Evolutionary conservation across 2,329 filamentous ascomycete species (phyloP).

Genomic region (Colletotrichum caudatum): DNA sequence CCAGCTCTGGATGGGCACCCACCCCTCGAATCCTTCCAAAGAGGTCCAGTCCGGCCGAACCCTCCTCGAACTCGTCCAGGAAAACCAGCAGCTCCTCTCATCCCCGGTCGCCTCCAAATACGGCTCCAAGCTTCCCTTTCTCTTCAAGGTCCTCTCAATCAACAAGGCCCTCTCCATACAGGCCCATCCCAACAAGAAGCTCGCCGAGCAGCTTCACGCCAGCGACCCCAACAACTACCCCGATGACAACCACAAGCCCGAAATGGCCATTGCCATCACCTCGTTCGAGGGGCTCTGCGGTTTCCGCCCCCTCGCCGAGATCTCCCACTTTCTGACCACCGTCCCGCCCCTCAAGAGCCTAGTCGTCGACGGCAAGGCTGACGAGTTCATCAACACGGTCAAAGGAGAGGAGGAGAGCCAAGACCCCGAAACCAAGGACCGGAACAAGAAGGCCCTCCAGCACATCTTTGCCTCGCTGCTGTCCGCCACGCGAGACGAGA

Average conservation of each 20-base stretch:
- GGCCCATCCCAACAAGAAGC: conserved; percentile 94
- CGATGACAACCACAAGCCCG: conserved; percentile 99
- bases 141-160: conserved; percentile 98
- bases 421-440: conserved; percentile 75
- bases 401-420: conserved; percentile 57
- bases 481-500: conserved; percentile 72
- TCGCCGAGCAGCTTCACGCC: conserved; percentile 86
- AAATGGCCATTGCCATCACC: conserved; percentile 98
- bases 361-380: conserved; percentile 73
- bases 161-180: conserved; percentile 97
- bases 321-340: conserved; percentile 81
- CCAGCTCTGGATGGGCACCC: conserved; percentile 98
- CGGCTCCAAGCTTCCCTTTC: conserved; percentile 86
- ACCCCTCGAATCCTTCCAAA: conserved; percentile 94
- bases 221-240: conserved; percentile 94
- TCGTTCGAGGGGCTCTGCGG: conserved; percentile 96
- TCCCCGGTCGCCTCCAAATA: conserved; percentile 79
- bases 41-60: conserved; percentile 86
- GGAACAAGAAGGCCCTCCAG: conserved; percentile 84
- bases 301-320: conserved; percentile 89
- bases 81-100: conserved; percentile 87
- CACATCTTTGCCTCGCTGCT: conserved; percentile 83
- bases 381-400: conserved; percentile 64
- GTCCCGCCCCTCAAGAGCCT: conserved; percentile 70
- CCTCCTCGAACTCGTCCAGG: conserved; percentile 86